A percentile compares a stretch with the other conserved stretches of the same genome.
These are phyloP conservation scores for Thuja plicata DNA, from an alignment of 83 land plant species.

Conservation along the genomic window DNA sequence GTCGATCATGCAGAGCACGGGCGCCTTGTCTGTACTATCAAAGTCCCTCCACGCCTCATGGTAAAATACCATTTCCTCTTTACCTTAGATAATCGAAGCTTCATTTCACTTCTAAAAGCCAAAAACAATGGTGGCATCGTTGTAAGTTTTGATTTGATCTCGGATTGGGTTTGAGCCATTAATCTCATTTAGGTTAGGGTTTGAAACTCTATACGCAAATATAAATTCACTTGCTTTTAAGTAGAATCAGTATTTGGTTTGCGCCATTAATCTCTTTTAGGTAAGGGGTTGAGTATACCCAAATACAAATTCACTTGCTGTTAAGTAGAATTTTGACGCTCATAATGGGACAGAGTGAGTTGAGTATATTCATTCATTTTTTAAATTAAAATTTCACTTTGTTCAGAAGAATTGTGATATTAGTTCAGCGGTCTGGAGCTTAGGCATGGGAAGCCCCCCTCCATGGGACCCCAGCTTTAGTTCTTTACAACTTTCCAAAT, in stretches of 20 bases:
- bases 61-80: conserved; percentile 9
- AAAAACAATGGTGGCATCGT: not conserved
- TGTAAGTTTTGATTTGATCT: not conserved
- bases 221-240: not conserved
- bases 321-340: not conserved
- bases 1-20: conserved; percentile 40
- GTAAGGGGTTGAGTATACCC: no score
- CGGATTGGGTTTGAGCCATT: not conserved
- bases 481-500: no score
- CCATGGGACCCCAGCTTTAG: no score
- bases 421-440: no score
- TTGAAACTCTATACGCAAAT: not conserved
- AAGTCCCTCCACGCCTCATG: conserved; percentile 48
- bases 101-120: not conserved
- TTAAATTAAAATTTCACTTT: no score
- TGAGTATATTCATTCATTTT: no score
- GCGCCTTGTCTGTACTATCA: conserved; percentile 42
- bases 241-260: no score
- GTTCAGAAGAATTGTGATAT: no score
- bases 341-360: not conserved
- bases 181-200: not conserved
- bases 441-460: no score
- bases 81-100: not conserved
- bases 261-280: no score
- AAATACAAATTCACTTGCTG: not conserved